Evolutionary conservation across 2,329 filamentous ascomycete species (phyloP).

Genomic region (Endothia cerciana): DNA sequence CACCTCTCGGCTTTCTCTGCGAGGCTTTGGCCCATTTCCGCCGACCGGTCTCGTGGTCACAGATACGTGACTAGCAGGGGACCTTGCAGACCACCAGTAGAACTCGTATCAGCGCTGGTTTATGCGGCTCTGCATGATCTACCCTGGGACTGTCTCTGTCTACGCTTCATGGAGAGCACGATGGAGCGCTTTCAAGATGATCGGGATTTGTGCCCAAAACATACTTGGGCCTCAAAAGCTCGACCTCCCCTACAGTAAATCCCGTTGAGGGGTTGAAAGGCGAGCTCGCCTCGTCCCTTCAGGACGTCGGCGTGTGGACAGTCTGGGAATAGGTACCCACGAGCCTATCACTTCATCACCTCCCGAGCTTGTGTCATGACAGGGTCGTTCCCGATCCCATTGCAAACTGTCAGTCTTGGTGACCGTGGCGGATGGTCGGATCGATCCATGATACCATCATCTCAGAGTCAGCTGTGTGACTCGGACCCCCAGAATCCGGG

Average conservation of each 20-base stretch:
- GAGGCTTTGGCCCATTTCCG: neutral
- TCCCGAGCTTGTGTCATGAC: neutral
- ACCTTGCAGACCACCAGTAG: neutral
- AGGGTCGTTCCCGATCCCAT: neutral
- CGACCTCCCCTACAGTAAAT: too few relatives aligned
- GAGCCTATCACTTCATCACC: neutral
- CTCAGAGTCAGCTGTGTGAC: neutral
- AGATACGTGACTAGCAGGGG: neutral
- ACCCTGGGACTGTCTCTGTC: neutral
- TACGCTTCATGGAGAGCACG: neutral
- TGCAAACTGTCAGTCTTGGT: neutral
- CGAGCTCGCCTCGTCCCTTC: neutral
- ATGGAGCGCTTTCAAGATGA: neutral
- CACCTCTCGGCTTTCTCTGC: neutral
- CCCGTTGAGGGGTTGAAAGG: neutral
- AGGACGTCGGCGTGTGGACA: neutral
- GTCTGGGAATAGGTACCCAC: neutral
- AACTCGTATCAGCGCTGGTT: neutral
- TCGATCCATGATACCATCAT: neutral
- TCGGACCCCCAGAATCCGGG: neutral
- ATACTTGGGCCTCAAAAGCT: neutral
- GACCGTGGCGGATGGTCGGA: neutral
- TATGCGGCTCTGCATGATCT: neutral
- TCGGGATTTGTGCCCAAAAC: neutral
- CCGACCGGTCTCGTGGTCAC: neutral